Conservation (phyloP, 116 monocot species). For the Trichopus zeylanicus region DNA sequence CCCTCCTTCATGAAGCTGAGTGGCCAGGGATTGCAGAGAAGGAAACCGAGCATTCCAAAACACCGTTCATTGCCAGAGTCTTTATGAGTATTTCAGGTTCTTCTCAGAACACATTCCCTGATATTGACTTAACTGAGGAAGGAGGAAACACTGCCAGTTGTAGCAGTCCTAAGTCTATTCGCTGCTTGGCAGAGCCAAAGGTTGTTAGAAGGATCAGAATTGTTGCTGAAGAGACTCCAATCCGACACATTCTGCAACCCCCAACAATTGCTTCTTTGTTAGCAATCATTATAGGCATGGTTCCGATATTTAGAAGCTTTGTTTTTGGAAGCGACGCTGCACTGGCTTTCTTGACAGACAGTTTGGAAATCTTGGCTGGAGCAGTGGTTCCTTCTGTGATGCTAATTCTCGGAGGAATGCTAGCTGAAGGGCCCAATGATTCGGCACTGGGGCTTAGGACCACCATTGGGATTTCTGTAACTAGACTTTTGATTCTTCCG, state of each 20-base stretch:
- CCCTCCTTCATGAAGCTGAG: slow-evolving; percentile 85
- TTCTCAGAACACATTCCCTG: slow-evolving; percentile 51
- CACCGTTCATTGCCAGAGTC: slow-evolving; percentile 85
- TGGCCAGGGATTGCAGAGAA: slow-evolving; percentile 92
- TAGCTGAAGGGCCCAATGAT: slow-evolving; percentile 82
- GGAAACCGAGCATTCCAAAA: slow-evolving; percentile 73
- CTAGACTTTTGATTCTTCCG: slow-evolving; percentile 71
- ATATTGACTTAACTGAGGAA: slow-evolving; percentile 57
- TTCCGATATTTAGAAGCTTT: slow-evolving; percentile 53
- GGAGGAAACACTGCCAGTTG: slow-evolving; percentile 8
- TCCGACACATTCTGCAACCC: slow-evolving; percentile 83
- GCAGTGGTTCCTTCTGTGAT: slow-evolving; percentile 84
- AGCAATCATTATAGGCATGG: slow-evolving; percentile 71
- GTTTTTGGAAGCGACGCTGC: slow-evolving; percentile 77
- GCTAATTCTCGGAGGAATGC: slow-evolving; percentile 80
- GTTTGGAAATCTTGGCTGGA: slow-evolving; percentile 76
- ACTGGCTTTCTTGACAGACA: slow-evolving; percentile 68
- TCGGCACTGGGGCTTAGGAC: slow-evolving; percentile 64
- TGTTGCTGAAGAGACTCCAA: slow-evolving; percentile 88
- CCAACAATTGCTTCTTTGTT: slow-evolving; percentile 89
- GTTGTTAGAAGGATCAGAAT: slow-evolving; percentile 72
- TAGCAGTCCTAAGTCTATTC: slow-evolving; percentile 72
- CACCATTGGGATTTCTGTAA: slow-evolving; percentile 52
- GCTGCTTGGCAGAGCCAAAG: slow-evolving; percentile 83
- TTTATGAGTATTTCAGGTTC: slow-evolving; percentile 75